Percentiles rank a stretch among this genome's conserved stretches.
phyloP scores from a whole-genome alignment of 2,329 filamentous ascomycete genomes.

The Trichophyton benhamiae region DNA sequence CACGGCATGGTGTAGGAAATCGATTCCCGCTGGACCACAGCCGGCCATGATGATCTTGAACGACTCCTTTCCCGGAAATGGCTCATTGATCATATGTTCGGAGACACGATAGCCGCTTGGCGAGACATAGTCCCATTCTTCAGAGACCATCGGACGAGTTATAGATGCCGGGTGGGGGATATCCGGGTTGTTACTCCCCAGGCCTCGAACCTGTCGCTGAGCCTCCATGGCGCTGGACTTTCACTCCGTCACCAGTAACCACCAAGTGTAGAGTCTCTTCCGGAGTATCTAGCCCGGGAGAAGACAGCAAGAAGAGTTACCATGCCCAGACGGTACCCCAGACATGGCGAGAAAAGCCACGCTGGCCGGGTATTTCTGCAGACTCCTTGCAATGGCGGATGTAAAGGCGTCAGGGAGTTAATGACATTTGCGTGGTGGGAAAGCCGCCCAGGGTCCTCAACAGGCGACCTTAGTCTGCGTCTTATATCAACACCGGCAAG shows the following conservation, averaged over 20 bases:
- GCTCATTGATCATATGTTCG: constrained; percentile 14
- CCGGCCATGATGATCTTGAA: constrained; percentile 16
- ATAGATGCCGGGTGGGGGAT: constrained; percentile 12
- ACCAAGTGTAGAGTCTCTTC: background rate
- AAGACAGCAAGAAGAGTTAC: background rate
- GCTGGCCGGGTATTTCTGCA: background rate
- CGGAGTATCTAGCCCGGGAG: background rate
- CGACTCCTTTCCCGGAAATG: constrained; percentile 7
- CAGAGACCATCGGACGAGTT: constrained; percentile 10
- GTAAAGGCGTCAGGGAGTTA: too few species aligned
- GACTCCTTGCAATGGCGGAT: background rate
- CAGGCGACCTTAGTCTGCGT: background rate
- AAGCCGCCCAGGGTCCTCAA: background rate
- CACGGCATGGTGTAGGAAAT: constrained; percentile 14
- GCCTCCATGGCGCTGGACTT: background rate
- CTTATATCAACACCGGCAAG: background rate
- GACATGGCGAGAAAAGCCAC: background rate
- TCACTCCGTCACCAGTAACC: background rate
- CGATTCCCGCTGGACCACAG: constrained; percentile 14
- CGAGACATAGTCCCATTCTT: constrained; percentile 10
- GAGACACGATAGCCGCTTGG: constrained; percentile 10
- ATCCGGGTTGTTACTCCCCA: constrained; percentile 13
- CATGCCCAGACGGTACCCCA: background rate
- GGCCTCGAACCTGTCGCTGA: background rate
- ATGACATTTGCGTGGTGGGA: background rate